Percentiles rank a stretch among this genome's conserved stretches.
These are phyloP conservation scores for Podospora tetraspora DNA, from an alignment of 495 filamentous ascomycete genomes.

Conservation along the genomic window DNA sequence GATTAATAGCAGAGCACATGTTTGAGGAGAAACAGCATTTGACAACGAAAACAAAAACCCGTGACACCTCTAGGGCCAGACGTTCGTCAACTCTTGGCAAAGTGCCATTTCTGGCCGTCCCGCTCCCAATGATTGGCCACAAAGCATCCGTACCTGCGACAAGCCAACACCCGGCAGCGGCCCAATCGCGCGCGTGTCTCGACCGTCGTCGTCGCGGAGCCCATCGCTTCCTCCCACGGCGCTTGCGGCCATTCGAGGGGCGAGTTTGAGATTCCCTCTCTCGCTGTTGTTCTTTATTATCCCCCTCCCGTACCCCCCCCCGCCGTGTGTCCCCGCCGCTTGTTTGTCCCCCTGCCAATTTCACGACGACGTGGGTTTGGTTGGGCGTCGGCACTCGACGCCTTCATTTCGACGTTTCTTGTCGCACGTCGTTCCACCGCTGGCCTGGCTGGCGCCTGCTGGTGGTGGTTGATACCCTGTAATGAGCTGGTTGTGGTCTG, in stretches of 20 bases:
- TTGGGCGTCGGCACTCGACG: not conserved
- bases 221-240: not conserved
- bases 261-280: not conserved
- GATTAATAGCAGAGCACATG: not conserved
- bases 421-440: not conserved
- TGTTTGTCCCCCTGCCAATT: not conserved
- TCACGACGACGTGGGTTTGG: not conserved
- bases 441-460: not conserved
- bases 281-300: not conserved
- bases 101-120: not conserved
- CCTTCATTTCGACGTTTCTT: not conserved
- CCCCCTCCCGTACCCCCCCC: not conserved
- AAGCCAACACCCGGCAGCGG: not conserved
- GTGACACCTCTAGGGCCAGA: not conserved
- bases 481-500: not conserved
- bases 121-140: not conserved
- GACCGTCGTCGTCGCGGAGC: not conserved
- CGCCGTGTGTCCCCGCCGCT: not conserved
- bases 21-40: not conserved
- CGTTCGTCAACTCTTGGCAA: not conserved
- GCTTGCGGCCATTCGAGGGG: not conserved
- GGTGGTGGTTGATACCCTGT: not conserved
- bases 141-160: not conserved
- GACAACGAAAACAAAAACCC: not conserved
- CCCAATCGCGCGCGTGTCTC: conserved; percentile 13